Evolutionary conservation across 305 asterid species (phyloP).

Genomic region (Fraxinus nigra): DNA sequence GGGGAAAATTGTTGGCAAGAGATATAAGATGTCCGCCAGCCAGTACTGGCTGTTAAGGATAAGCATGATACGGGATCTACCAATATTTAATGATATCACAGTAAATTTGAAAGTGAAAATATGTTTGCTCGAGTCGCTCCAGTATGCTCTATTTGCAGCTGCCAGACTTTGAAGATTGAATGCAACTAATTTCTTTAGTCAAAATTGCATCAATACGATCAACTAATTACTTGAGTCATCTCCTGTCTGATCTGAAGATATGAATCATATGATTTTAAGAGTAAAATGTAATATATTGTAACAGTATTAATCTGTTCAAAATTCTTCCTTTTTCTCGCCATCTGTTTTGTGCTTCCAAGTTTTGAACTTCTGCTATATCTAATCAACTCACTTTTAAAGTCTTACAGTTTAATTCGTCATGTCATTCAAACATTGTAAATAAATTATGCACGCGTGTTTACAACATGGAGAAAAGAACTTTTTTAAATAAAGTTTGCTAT

Average conservation of each 20-base stretch:
- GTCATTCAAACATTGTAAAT: background rate
- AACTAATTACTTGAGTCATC: background rate
- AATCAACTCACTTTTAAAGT: background rate
- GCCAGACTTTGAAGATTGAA: background rate
- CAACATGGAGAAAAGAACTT: slow-evolving; percentile 4
- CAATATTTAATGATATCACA: too few relatives aligned
- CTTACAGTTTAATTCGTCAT: background rate
- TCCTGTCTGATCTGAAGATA: background rate
- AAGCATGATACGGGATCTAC: too few relatives aligned
- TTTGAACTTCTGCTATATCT: background rate
- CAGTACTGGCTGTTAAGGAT: background rate
- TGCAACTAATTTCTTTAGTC: background rate
- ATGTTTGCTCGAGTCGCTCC: background rate
- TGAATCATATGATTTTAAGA: background rate
- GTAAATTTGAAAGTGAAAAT: background rate
- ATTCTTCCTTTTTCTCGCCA: background rate
- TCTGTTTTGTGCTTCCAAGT: background rate
- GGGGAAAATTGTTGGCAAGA: background rate
- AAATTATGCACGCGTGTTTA: background rate
- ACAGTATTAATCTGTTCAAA: background rate
- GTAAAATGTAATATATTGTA: background rate
- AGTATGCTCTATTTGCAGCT: background rate
- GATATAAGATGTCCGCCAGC: background rate
- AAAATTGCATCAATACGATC: background rate
- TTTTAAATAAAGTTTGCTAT: background rate